phyloP scores from a whole-genome alignment of 2,329 filamentous ascomycete species.

The Trichophyton rubrum region DNA sequence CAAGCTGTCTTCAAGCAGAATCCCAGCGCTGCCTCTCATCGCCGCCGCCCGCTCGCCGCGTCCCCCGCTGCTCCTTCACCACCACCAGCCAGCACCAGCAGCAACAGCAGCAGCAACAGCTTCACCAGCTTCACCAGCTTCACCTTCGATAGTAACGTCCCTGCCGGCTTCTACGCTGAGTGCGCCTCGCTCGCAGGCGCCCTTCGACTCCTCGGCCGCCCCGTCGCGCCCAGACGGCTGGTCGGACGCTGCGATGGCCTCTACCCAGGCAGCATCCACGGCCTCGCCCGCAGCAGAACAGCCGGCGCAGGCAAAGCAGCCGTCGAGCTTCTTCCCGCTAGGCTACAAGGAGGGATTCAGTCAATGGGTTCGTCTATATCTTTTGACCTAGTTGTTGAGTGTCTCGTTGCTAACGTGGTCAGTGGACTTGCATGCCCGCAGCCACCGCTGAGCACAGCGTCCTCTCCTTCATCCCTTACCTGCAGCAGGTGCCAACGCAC shows the following conservation, averaged over 20 bases:
- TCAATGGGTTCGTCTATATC: constrained; percentile 52
- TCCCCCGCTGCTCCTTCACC: constrained; percentile 14
- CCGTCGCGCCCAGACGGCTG: neutral
- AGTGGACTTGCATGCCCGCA: constrained; percentile 81
- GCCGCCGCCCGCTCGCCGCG: constrained; percentile 18
- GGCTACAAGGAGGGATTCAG: constrained; percentile 82
- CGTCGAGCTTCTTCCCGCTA: constrained; percentile 57
- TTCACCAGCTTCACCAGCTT: constrained; percentile 10
- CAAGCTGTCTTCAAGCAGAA: constrained; percentile 21
- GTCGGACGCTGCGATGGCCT: constrained; percentile 11
- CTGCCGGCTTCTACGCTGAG: neutral
- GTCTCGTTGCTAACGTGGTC: constrained; percentile 5
- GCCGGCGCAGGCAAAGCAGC: constrained; percentile 21
- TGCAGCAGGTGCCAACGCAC: constrained; percentile 58
- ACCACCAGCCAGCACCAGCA: constrained; percentile 8
- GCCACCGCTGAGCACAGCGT: constrained; percentile 78
- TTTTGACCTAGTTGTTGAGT: constrained; percentile 10
- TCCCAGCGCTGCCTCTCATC: constrained; percentile 14
- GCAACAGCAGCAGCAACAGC: constrained; percentile 7
- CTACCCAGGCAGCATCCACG: constrained; percentile 12
- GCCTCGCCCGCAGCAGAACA: constrained; percentile 11
- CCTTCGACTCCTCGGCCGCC: constrained; percentile 3
- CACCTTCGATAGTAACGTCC: neutral
- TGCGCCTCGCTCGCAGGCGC: constrained; percentile 5
- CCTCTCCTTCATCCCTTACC: constrained; percentile 70